Conservation (phyloP, 2,329 filamentous ascomycete species). For the Kalmusia sp. region DNA sequence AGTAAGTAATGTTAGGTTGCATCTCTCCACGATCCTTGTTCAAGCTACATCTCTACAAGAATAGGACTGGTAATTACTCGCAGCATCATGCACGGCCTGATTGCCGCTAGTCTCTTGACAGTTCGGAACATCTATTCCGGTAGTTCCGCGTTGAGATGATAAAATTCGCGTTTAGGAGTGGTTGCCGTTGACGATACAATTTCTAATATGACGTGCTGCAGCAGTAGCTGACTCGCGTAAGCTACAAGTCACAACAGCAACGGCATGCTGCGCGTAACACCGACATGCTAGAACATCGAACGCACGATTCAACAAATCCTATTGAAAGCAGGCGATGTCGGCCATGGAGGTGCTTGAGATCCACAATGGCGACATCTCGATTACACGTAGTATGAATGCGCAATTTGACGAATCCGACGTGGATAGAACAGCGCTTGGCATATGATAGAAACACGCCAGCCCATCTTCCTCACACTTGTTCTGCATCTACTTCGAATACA, state of each 20-base stretch:
- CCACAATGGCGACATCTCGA: constrained; percentile 18
- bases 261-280: neutral
- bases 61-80: no score
- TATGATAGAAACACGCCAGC: neutral
- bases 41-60: no score
- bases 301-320: neutral
- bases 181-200: constrained; percentile 10
- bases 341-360: constrained; percentile 6
- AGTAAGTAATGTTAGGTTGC: no score
- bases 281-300: neutral
- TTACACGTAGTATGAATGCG: neutral
- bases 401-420: neutral
- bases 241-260: neutral
- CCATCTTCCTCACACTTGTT: neutral
- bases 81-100: neutral
- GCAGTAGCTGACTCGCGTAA: constrained; percentile 1
- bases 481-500: neutral
- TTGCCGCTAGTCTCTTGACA: neutral
- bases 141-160: neutral
- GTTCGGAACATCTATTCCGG: neutral
- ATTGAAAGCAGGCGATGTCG: constrained; percentile 7
- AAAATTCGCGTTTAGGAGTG: constrained; percentile 1
- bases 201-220: constrained; percentile 10
- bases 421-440: neutral
- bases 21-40: no score